Evolutionary conservation across 2,329 filamentous ascomycete genomes (phyloP).

Genomic region (Exophiala phaeomuriformis): DNA sequence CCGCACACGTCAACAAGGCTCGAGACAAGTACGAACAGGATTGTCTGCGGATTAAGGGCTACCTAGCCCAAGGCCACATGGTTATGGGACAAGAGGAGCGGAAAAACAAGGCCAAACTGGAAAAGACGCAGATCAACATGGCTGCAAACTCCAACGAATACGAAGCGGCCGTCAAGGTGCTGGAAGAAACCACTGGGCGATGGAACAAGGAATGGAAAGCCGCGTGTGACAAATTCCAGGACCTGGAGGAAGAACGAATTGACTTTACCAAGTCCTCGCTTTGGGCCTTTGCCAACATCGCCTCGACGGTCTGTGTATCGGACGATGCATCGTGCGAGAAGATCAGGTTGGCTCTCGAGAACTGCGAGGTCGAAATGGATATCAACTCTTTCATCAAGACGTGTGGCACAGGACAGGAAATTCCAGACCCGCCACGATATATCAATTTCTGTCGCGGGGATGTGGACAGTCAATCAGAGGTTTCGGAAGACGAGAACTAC

Average conservation of each 20-base stretch:
- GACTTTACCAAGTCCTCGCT: constrained; percentile 97
- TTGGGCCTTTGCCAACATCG: constrained; percentile 96
- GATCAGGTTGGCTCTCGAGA: constrained; percentile 83
- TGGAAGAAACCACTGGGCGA: constrained; percentile 88
- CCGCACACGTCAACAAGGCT: constrained; percentile 85
- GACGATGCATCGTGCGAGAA: constrained; percentile 97
- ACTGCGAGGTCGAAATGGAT: constrained; percentile 95
- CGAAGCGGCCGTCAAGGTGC: constrained; percentile 80
- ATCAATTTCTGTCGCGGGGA: constrained; percentile 98
- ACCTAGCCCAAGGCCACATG: constrained; percentile 97
- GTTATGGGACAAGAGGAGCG: constrained; percentile 99
- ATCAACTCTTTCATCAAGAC: constrained; percentile 84
- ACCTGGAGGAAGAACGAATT: constrained; percentile 90
- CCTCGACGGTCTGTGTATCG: constrained; percentile 94
- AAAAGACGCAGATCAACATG: constrained; percentile 96
- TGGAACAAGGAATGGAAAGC: constrained; percentile 99
- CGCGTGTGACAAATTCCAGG: constrained; percentile 96
- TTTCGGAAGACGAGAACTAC: constrained; percentile 84
- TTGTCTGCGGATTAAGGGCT: constrained; percentile 96
- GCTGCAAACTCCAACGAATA: constrained; percentile 89
- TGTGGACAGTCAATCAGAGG: constrained; percentile 70
- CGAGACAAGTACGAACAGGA: constrained; percentile 95
- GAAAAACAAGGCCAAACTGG: constrained; percentile 96
- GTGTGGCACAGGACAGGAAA: constrained; percentile 87
- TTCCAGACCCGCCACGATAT: constrained; percentile 92